Percentiles rank a stretch among this genome's conserved stretches.
These are phyloP conservation scores for Zalaria obscura DNA, from an alignment of 2,329 filamentous ascomycete genomes.

Conservation along the genomic window DNA sequence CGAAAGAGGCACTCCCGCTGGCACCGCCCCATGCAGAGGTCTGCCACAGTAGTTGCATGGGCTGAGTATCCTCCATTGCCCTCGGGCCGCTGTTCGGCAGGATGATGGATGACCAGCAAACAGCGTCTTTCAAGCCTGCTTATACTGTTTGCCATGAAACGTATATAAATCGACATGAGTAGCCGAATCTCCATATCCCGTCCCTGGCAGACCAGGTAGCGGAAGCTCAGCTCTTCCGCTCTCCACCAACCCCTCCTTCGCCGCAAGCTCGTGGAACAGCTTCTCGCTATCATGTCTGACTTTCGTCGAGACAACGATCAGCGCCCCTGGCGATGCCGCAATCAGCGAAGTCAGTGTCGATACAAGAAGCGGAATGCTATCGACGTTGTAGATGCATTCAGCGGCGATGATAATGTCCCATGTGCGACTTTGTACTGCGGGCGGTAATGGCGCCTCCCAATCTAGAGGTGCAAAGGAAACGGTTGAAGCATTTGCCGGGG, in stretches of 20 bases:
- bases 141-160: conserved; percentile 16
- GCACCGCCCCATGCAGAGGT: no score
- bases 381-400: conserved; percentile 61
- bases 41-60: no score
- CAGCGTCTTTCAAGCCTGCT: background rate
- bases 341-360: conserved; percentile 38
- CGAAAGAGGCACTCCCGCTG: no score
- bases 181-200: conserved; percentile 20
- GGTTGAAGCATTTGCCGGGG: conserved; percentile 26
- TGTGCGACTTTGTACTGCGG: conserved; percentile 18
- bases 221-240: conserved; percentile 15
- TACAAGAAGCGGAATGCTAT: conserved; percentile 50
- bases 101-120: no score
- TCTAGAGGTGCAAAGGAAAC: conserved; percentile 41
- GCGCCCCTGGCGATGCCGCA: conserved; percentile 30
- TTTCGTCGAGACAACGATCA: conserved; percentile 51
- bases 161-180: conserved; percentile 20
- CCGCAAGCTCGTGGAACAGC: conserved; percentile 50
- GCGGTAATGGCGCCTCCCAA: conserved; percentile 43
- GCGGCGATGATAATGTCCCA: conserved; percentile 51
- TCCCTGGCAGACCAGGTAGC: conserved; percentile 17
- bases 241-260: conserved; percentile 15
- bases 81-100: no score
- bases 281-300: conserved; percentile 51
- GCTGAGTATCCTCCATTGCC: no score